phyloP scores from a whole-genome alignment of 805 yeast species.

The Candida coquimbonensis region DNA sequence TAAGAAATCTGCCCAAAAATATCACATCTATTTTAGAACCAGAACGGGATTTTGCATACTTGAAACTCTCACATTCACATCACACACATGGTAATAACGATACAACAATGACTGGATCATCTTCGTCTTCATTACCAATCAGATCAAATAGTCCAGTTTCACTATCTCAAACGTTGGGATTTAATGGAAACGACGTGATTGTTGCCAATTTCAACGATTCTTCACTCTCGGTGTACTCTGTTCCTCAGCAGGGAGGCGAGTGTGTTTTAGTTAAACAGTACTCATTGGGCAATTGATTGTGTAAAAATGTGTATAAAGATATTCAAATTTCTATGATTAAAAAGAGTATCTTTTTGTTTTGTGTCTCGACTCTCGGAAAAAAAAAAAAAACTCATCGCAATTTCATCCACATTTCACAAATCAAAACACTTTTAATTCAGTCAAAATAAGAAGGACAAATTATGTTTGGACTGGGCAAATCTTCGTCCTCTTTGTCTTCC shows the following conservation, averaged over 20 bases:
- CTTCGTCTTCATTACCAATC: background rate
- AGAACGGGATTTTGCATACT: slow-evolving; percentile 55
- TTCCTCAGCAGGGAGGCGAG: slow-evolving; percentile 62
- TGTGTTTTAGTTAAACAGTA: slow-evolving; percentile 52
- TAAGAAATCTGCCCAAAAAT: slow-evolving; percentile 22
- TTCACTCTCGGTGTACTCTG: slow-evolving; percentile 43
- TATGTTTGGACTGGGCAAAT: slow-evolving; percentile 21
- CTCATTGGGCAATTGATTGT: slow-evolving; percentile 14
- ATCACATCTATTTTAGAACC: slow-evolving; percentile 54
- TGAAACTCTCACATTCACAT: slow-evolving; percentile 27
- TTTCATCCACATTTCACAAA: background rate
- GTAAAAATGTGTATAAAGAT: too few relatives aligned
- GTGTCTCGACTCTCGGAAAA: background rate
- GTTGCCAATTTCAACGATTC: slow-evolving; percentile 35
- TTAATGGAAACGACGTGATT: slow-evolving; percentile 14
- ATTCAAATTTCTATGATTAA: background rate
- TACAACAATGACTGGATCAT: background rate
- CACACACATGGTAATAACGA: too few relatives aligned
- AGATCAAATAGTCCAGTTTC: background rate
- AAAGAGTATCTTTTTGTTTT: background rate
- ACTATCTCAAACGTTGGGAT: slow-evolving; percentile 9
- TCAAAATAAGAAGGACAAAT: background rate
- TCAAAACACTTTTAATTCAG: background rate
- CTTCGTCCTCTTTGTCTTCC: slow-evolving; percentile 9
- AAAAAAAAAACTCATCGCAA: background rate